Evolutionary conservation across 306 rosid genomes (phyloP).

Genomic region (Rosa rugosa): DNA sequence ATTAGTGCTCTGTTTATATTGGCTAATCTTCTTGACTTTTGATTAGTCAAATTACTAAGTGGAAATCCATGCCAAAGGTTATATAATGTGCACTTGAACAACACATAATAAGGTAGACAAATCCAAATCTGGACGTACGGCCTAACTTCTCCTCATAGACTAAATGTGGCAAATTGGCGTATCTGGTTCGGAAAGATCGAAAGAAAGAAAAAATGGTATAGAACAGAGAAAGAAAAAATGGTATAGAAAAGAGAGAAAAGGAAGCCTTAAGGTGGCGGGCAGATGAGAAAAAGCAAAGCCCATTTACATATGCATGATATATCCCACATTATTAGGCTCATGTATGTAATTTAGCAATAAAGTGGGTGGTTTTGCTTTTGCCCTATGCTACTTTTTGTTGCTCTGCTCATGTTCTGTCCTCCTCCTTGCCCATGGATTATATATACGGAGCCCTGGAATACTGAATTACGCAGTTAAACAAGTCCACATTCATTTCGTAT

Average conservation of each 20-base stretch:
- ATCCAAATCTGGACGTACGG: not conserved
- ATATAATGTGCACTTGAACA: not conserved
- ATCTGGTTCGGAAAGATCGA: not conserved
- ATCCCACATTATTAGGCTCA: constrained; percentile 26
- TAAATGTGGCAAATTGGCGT: not conserved
- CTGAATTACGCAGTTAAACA: constrained; percentile 36
- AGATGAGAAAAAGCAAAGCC: not conserved
- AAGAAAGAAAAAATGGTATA: not conserved
- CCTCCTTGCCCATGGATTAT: not conserved
- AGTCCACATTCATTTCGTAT: constrained; percentile 54
- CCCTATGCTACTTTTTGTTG: not conserved
- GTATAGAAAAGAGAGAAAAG: constrained; percentile 4
- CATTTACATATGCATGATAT: not conserved
- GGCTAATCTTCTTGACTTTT: too few relatives aligned
- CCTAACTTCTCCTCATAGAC: not conserved
- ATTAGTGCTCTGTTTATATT: not conserved
- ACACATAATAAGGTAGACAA: not conserved
- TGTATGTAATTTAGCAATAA: constrained; percentile 38
- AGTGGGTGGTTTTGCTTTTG: constrained; percentile 31
- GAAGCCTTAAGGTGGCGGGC: not conserved
- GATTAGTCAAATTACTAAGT: not conserved
- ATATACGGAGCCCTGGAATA: not conserved
- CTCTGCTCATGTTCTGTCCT: not conserved
- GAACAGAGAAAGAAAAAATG: not conserved
- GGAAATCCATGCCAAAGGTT: not conserved